These are phyloP conservation scores for Floccularia luteovirens DNA, from an alignment of 768 basidiomycete species.

Conservation along the genomic window DNA sequence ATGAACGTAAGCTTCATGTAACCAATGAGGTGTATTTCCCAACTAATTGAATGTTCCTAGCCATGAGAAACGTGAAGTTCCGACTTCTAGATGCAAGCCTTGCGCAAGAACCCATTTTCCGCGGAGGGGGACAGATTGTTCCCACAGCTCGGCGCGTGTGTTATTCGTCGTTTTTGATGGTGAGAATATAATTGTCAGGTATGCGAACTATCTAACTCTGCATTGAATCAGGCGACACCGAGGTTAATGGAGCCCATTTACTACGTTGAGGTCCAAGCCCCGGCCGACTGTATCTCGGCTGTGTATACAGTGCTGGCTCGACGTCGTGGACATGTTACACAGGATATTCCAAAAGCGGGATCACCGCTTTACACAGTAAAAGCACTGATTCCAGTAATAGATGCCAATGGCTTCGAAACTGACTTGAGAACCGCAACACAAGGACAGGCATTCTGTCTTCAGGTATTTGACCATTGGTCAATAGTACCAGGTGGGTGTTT, in stretches of 20 bases:
- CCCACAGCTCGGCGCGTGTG: conserved; percentile 98
- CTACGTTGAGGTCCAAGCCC: conserved; percentile 99
- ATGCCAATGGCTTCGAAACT: conserved; percentile 98
- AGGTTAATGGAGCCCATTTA: conserved; percentile 96
- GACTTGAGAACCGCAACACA: conserved; percentile 96
- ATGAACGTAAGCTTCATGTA: conserved; percentile 78
- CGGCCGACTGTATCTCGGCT: conserved; percentile 96
- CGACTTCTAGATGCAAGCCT: conserved; percentile 87
- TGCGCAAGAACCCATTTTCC: conserved; percentile 94
- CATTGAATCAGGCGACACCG: conserved; percentile 68
- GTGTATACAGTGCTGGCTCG: conserved; percentile 99
- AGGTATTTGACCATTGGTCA: conserved; percentile 98
- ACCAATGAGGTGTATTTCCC: not conserved
- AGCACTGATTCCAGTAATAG: conserved; percentile 96
- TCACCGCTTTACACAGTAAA: conserved; percentile 98
- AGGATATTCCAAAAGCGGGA: conserved; percentile 96
- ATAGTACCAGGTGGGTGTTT: conserved; percentile 81
- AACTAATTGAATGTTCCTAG: conserved; percentile 28
- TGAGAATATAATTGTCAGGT: conserved; percentile 27
- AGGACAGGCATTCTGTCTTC: conserved; percentile 97
- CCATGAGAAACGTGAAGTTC: conserved; percentile 99
- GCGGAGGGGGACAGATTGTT: conserved; percentile 97
- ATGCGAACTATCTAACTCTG: conserved; percentile 6
- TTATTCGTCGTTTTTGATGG: conserved; percentile 98
- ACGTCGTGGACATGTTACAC: conserved; percentile 97